Evolutionary conservation across 1,284 basidiomycete genomes (phyloP), one percentile per base, ranked within the genome.

Genomic region (Omphalotus olearius): DNA sequence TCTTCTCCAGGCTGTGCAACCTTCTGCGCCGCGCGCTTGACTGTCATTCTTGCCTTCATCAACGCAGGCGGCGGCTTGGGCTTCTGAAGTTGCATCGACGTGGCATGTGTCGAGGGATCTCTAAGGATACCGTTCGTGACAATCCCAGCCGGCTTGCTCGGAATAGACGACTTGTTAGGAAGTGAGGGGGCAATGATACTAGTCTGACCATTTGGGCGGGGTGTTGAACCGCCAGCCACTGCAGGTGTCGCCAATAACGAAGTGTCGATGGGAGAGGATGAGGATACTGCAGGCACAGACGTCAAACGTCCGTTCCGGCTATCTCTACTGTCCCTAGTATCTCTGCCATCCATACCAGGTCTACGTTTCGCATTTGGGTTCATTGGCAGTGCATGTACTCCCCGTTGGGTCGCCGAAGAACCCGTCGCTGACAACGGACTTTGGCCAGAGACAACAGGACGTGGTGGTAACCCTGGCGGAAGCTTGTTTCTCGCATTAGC

Each of bases 1-100:
- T 26, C 41, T 9, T 37, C 2, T 9, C 13, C 18, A 18, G 18
- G 20, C 35, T 28, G 13, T 16, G 30, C 30, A 33, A 33, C 30
- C 30, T 33, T 33, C 30, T 33, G 30, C 30, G 30, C 30, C 13
- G 30, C 30, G 7, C 35, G 47, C 23, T 35, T 47, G 7, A 51
- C 7, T 23, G 45, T 30, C 3, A 45, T 45, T 13, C 57, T 50
- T 6, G 57, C 59, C 20, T 57, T 55, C 18, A 57, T 46, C 23
- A 59, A 37, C 14, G 57, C 50, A 35, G 56, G 53, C 6, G 59
- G 47, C 18, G 59, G 47, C 28, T 48, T 50, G 36, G 41, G 14
- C 45, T 44, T 45, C 11, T 17, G 46, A 37, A 28, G n/a, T 14
- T 23, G 28, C 28, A 37, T 47, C 3, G 28, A 23, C 11, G 11